Evolutionary conservation across 108 stramenopile species (phyloP).

Genomic region (Cylindrotheca fusiformis): DNA sequence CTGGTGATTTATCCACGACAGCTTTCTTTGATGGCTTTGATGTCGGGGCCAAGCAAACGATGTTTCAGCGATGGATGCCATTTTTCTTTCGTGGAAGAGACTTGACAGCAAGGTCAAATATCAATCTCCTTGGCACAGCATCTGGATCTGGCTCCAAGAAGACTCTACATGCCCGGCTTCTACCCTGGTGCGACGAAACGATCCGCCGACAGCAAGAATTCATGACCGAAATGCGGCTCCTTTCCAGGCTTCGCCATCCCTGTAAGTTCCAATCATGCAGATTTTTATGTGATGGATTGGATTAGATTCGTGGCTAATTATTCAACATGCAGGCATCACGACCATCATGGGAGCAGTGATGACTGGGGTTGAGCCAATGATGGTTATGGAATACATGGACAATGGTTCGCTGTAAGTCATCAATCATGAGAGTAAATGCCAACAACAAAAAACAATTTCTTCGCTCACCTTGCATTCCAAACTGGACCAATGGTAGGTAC

Average conservation of each 20-base stretch:
- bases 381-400: constrained; percentile 59
- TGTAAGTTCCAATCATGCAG: too few species aligned
- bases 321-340: constrained; percentile 28
- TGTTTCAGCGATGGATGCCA: too few species aligned
- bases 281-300: neutral
- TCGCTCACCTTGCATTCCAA: neutral
- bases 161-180: too few species aligned
- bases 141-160: too few species aligned
- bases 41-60: too few species aligned
- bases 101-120: too few species aligned
- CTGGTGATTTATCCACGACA: too few species aligned
- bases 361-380: constrained; percentile 32
- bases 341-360: constrained; percentile 51
- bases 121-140: too few species aligned
- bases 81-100: too few species aligned
- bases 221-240: constrained; percentile 49
- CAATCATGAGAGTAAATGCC: constrained; percentile 37
- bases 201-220: too few species aligned
- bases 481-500: constrained; percentile 33
- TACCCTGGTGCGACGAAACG: too few species aligned
- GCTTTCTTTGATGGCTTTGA: too few species aligned
- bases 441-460: constrained; percentile 4
- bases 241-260: constrained; percentile 54
- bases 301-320: neutral
- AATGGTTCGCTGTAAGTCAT: constrained; percentile 49